Evolutionary conservation across 805 yeast species (phyloP), one percentile per base, ranked within the genome.

Genomic region (Blastobotrys peoriensis): DNA sequence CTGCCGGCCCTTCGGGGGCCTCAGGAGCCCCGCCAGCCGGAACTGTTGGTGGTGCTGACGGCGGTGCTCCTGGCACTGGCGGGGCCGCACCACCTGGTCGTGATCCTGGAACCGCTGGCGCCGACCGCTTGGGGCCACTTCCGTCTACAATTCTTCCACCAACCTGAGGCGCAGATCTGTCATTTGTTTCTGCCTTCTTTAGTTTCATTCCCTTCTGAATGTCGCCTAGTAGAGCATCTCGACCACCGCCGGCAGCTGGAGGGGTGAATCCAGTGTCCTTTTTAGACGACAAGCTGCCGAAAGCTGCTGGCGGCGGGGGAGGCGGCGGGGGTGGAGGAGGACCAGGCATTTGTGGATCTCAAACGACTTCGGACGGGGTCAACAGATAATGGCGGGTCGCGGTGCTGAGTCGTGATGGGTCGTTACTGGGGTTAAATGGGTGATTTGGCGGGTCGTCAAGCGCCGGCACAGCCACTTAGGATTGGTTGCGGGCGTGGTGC

Each of bases 141-240:
- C 33, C 56, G 15, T 56, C 38, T 5, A 10, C 15, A 5, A 34
- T 21, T 27, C 63, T 51, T 38, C 76, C 71, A 20, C 72, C 71
- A 25, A 77, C 61, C 49, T 51, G 40, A 2, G 89, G 86, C 0
- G 74, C 76, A 46, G 84, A 76, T 66, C 96, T 65, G 69, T 77
- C 81, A 64, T 75, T 66, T 50, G 97, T 75, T 50, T 58, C 63
- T 1, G 86, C 78, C 50, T 82, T 79, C 57, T 79, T 81, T 45
- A 83, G 68, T 38, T 55, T 62, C 41, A 59, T 65, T 18, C 89
- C 91, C 50, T 84, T 83, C 56, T 87, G 76, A 52, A 91, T 91
- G 60, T 86, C 95, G 23, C 93, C 86, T 20, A 91, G 69, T 41
- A 91, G 57, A 4, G 73, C 74, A 40, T 59, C 61, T 30, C 60